Evolutionary conservation across 2,329 filamentous ascomycete genomes (phyloP), one percentile per base, ranked within the genome.

Genomic region (Aspergillus versicolor): DNA sequence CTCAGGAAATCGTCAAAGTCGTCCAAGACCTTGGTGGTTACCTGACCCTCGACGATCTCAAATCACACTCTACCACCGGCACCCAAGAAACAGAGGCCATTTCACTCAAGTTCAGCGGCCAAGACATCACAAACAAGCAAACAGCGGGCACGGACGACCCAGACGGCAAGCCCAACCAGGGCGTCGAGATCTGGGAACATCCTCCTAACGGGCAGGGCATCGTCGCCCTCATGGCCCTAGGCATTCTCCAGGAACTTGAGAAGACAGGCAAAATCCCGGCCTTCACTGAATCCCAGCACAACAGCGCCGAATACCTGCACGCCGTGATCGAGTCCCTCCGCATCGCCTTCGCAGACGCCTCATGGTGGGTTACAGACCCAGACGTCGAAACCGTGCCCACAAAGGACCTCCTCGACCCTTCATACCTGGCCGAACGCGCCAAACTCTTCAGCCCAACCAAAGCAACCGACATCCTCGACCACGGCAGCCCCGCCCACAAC

Each of bases 181-280:
- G 74, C 9, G 82, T 97, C 42, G 87, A 96, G 69, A 79, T 99
- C 0, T 97, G 93, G 93, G 94, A 99, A 70, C 93, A 97, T 70
- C 92, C 93, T 37, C 94, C 94, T 8, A 97, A 97, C 67, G 92
- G 94, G 0, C 94, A 97, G 75, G 94, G 94, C 2, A 92, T 97
- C 62, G 90, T 97, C 2, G 94, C 94, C 0, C 79, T 97, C 32
- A 96, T 97, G 88, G 90, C 94, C 0, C 80, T 99, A 0, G 94
- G 94, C 1, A 96, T 97, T 63, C 80, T 99, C 48, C 88, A 97
- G 71, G 87, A 92, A 70, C 82, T 97, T 1, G 91, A 96, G 74
- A 84, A 86, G 58, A 79, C 82, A 15, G 88, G 88, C 40, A 86
- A 86, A 66, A 91, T 97, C 58, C 86, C 88, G 0, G 82, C 79